A percentile compares a stretch with the other conserved stretches of the same genome.
phyloP scores from a whole-genome alignment of 2,329 filamentous ascomycete species.

The Stachybotrys chartarum region DNA sequence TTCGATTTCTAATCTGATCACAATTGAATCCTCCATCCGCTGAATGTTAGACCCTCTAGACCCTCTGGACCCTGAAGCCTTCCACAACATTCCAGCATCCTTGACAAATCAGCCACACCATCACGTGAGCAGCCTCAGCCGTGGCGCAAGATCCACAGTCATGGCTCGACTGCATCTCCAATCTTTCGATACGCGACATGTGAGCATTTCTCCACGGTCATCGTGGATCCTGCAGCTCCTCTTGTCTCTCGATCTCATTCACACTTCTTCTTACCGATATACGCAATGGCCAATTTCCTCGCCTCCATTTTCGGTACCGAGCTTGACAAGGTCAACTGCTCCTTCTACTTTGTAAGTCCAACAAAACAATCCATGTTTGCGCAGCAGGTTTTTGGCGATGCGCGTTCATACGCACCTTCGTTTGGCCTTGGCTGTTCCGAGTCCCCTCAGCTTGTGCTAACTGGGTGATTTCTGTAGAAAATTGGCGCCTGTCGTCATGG shows the following conservation, averaged over 20 bases:
- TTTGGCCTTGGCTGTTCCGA: neutral
- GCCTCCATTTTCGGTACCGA: constrained; percentile 99
- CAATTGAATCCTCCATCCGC: too few species aligned
- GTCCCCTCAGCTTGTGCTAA: neutral
- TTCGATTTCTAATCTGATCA: too few species aligned
- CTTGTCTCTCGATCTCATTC: neutral
- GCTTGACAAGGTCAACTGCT: constrained; percentile 99
- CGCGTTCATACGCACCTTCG: neutral
- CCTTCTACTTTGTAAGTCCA: constrained; percentile 68
- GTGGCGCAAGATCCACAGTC: constrained; percentile 16
- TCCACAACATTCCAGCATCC: neutral
- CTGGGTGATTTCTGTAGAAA: constrained; percentile 57
- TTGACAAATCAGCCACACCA: constrained; percentile 19
- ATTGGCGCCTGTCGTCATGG: constrained; percentile 98
- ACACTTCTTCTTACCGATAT: neutral
- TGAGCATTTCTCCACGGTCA: neutral
- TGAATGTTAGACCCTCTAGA: too few species aligned
- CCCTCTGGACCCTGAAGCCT: neutral
- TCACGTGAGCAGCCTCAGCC: constrained; percentile 21
- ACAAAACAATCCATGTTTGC: neutral
- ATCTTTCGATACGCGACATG: neutral
- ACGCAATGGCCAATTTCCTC: constrained; percentile 87
- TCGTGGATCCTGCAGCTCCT: neutral
- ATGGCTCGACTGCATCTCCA: neutral
- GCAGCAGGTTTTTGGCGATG: neutral